Conservation (phyloP, 345 rosid genomes). For the Gossypium anomalum region DNA sequence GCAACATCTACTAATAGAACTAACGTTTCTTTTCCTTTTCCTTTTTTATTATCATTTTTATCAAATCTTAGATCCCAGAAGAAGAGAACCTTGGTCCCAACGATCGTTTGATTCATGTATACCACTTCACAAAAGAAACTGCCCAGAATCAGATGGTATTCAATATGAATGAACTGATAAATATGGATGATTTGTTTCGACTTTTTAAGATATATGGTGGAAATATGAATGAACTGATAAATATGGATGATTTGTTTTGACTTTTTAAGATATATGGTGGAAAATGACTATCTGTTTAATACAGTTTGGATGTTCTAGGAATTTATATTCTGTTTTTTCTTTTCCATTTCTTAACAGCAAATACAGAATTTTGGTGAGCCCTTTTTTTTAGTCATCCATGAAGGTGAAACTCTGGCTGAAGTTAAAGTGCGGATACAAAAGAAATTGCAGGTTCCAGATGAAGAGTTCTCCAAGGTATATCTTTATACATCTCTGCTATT, state of each 20-base stretch:
- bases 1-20: not conserved
- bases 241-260: not conserved
- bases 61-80: slow-evolving; percentile 62
- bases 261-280: not conserved
- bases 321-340: not conserved
- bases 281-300: not conserved
- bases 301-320: not conserved
- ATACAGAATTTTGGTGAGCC: slow-evolving; percentile 96
- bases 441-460: slow-evolving; percentile 81
- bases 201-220: not conserved
- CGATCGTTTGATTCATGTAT: slow-evolving; percentile 87
- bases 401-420: slow-evolving; percentile 81
- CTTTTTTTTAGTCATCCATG: slow-evolving; percentile 84
- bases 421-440: slow-evolving; percentile 70
- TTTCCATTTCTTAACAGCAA: slow-evolving; percentile 47
- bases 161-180: not conserved
- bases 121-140: slow-evolving; percentile 78
- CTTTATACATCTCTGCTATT: not conserved
- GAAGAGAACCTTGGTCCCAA: slow-evolving; percentile 79
- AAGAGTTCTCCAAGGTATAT: slow-evolving; percentile 76
- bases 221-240: not conserved
- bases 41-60: not conserved
- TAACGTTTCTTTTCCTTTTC: not conserved
- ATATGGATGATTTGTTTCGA: not conserved
- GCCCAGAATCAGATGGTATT: slow-evolving; percentile 71